Conservation (phyloP, 768 basidiomycete species). For the Calocybe cyanea region DNA sequence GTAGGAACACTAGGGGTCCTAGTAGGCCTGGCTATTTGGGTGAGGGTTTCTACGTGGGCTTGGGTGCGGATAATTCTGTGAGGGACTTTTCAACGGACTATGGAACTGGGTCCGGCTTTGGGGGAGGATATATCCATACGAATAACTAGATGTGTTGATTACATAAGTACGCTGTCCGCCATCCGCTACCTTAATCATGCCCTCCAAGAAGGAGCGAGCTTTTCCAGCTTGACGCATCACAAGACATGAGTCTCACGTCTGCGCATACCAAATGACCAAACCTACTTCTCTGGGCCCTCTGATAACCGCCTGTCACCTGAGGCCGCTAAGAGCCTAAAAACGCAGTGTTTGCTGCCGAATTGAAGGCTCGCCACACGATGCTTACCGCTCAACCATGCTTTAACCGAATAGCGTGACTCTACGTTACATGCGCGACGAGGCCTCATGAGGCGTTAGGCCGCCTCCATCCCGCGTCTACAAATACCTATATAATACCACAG, state of each 20-base stretch:
- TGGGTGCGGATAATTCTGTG: no score
- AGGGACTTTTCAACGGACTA: no score
- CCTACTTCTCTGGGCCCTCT: neutral
- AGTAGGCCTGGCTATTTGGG: no score
- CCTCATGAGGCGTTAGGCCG: neutral
- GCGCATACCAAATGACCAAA: neutral
- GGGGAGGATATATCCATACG: no score
- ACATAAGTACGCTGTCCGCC: no score
- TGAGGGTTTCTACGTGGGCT: no score
- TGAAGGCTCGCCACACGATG: conserved; percentile 2
- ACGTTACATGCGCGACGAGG: conserved; percentile 10
- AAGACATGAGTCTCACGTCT: neutral
- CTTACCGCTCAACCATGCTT: neutral
- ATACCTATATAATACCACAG: neutral
- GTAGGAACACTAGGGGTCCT: no score
- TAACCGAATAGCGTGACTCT: conserved; percentile 8
- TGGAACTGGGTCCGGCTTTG: no score
- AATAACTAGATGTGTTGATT: no score
- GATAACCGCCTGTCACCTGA: conserved; percentile 5
- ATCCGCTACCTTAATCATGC: no score
- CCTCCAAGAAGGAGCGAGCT: no score
- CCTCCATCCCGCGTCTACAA: conserved; percentile 1
- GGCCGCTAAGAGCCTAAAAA: neutral
- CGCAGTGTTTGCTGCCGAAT: conserved; percentile 1
- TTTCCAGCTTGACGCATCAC: neutral